These are phyloP conservation scores for Lentinula aciculospora DNA, from an alignment of 768 basidiomycete species.

Conservation along the genomic window DNA sequence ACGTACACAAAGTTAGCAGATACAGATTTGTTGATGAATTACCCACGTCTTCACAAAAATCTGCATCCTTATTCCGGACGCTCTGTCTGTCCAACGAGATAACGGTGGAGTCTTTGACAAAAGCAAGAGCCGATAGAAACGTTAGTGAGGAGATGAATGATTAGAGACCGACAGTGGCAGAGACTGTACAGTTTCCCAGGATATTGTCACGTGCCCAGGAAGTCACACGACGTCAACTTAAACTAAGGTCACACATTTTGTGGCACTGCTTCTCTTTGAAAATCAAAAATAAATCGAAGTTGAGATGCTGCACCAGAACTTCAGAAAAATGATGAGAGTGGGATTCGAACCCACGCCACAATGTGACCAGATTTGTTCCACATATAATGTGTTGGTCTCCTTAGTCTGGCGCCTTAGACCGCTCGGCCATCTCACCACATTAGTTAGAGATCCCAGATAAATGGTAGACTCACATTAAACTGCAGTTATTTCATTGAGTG, in stretches of 20 bases:
- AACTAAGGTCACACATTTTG: no score
- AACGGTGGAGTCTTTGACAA: conserved; percentile 94
- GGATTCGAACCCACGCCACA: conserved; percentile 56
- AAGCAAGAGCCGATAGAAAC: conserved; percentile 55
- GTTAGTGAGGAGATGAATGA: background rate
- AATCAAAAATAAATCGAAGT: no score
- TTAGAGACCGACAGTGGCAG: background rate
- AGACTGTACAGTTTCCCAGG: background rate
- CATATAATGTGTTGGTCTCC: background rate
- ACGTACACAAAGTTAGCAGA: conserved; percentile 10
- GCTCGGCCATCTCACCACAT: conserved; percentile 83
- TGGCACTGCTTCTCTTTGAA: no score
- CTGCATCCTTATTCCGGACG: conserved; percentile 76
- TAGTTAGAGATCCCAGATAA: no score
- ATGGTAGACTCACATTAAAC: no score
- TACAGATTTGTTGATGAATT: conserved; percentile 4
- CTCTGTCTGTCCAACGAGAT: conserved; percentile 86
- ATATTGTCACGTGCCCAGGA: background rate
- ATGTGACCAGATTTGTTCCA: background rate
- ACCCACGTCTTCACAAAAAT: conserved; percentile 97
- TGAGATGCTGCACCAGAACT: background rate
- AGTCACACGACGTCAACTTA: no score
- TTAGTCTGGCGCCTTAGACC: conserved; percentile 63
- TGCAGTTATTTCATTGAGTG: no score
- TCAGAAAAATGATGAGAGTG: conserved; percentile 37